Evolutionary conservation across 345 rosid species (phyloP), one percentile per base, ranked within the genome.

Genomic region (Eucalyptus regnans): DNA sequence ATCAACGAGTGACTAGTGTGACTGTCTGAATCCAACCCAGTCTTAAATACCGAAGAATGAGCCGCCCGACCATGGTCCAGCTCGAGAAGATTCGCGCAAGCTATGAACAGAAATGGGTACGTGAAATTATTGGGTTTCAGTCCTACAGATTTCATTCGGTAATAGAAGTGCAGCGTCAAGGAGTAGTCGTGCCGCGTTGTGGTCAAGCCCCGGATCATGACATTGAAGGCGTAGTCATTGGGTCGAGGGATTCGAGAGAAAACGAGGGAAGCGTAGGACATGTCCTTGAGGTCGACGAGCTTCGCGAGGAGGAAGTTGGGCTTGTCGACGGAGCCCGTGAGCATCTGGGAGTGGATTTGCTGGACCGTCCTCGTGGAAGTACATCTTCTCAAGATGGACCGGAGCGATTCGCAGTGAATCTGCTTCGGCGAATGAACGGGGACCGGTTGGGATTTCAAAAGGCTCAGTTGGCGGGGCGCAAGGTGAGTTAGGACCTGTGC

Each of bases 311-410:
- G 91, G 87, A 94, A 95, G 86, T 94, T 96, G 68, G 96, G 95
- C 88, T 93, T 93, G 20, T 91, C 88, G 48, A 94, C 16, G 60
- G 94, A 89, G 87, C 92, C 88, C 23, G 92, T 41, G 62, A 94
- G 90, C 98, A 97, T 96, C 90, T 96, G 97, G 4, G 97, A 87
- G 90, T 96, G 99, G 62, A 94, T 89, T 92, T 96, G 97, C 88
- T 92, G 93, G 25, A 97, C n/a, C 46, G 89, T 88, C 50, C 90
- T 93, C 43, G 85, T 50, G 60, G 93, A 90, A 13, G 86, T 44
- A 85, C 98, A 94, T 91, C 91, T 93, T 33, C 88, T 92, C 46
- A 96, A 88, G 43, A 91, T 90, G 89, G 49, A 66, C 20, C 95
- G 86, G 52, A 96, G 94, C 15, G 92, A 88, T n/a, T 91, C 92